phyloP scores from a whole-genome alignment of 805 yeast genomes.

The Metschnikowia baotianmanensis region DNA sequence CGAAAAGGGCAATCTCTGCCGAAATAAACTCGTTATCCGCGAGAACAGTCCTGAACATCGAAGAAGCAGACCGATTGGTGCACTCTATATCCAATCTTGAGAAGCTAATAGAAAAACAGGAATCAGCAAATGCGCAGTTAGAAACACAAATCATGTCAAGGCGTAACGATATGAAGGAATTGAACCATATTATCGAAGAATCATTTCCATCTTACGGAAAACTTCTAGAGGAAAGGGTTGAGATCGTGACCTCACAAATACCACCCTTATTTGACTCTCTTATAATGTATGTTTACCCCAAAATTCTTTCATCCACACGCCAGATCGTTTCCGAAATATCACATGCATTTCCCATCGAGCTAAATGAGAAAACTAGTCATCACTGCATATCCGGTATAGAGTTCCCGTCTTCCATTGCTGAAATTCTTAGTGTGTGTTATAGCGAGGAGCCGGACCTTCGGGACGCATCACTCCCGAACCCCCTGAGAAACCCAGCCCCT shows the following conservation, averaged over 20 bases:
- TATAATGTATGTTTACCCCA: conserved; percentile 22
- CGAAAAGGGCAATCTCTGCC: conserved; percentile 23
- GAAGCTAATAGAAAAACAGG: conserved; percentile 21
- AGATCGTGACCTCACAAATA: conserved; percentile 26
- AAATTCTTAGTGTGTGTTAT: conserved; percentile 31
- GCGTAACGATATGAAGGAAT: conserved; percentile 24
- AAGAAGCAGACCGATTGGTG: neutral
- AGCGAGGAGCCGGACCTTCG: conserved; percentile 6
- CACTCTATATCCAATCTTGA: conserved; percentile 1
- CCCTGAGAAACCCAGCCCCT: neutral
- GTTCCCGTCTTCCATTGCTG: conserved; percentile 33
- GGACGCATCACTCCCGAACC: neutral
- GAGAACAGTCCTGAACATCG: neutral
- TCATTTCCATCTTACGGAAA: conserved; percentile 18
- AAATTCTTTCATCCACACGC: conserved; percentile 19
- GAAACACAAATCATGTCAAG: conserved; percentile 22
- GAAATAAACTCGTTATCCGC: conserved; percentile 20
- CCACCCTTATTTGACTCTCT: conserved; percentile 29
- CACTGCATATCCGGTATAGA: conserved; percentile 34
- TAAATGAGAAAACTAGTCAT: conserved; percentile 20
- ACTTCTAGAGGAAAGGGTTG: conserved; percentile 23
- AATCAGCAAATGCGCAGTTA: conserved; percentile 23
- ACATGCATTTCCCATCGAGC: conserved; percentile 28
- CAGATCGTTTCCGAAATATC: conserved; percentile 17
- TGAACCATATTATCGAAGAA: conserved; percentile 18